A percentile compares a stretch with the other conserved stretches of the same genome.
These are phyloP conservation scores for Hypomyces rosellus DNA, from an alignment of 2,329 filamentous ascomycete species.

Conservation along the genomic window DNA sequence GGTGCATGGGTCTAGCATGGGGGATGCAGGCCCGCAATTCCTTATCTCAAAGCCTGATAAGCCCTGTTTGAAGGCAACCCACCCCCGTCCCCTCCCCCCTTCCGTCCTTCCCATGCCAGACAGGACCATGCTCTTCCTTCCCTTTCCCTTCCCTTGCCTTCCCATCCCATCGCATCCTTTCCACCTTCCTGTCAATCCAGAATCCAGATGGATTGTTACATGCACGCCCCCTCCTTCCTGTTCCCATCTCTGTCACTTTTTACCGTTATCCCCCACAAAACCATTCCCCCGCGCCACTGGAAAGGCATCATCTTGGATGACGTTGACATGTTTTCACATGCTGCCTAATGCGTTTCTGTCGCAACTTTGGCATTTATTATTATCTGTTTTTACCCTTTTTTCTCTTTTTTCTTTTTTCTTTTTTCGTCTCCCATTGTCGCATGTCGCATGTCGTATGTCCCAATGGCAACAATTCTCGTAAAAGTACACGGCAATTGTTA, in stretches of 20 bases:
- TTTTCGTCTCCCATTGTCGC: background rate
- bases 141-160: background rate
- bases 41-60: too few relatives aligned
- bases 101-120: background rate
- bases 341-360: background rate
- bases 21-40: too few relatives aligned
- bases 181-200: background rate
- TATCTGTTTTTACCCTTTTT: too few relatives aligned
- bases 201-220: background rate
- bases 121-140: background rate
- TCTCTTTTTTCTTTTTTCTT: background rate
- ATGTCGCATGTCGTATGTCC: background rate
- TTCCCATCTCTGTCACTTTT: background rate
- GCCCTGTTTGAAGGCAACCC: too few relatives aligned
- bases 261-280: constrained; percentile 5
- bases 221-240: constrained; percentile 4
- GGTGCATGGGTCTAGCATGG: too few relatives aligned
- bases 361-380: too few relatives aligned
- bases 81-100: too few relatives aligned
- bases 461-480: too few relatives aligned
- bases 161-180: background rate
- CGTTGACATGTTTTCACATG: constrained; percentile 11
- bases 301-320: constrained; percentile 9
- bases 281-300: constrained; percentile 4
- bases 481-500: too few relatives aligned